Evolutionary conservation across 192 early-diverging fungal species (phyloP).

Genomic region (Phycomyces nitens): DNA sequence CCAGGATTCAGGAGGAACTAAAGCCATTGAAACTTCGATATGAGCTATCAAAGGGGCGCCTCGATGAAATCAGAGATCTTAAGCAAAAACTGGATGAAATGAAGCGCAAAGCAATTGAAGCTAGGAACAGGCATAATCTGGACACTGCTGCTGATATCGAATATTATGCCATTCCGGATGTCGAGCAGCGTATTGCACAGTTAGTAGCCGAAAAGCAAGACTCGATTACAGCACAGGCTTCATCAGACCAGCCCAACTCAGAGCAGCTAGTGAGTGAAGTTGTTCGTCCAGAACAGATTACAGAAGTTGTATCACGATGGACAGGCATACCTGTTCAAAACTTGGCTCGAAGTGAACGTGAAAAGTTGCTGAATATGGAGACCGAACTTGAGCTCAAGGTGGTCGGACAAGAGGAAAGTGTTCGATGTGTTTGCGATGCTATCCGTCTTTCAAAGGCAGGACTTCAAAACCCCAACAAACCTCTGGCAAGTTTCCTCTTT

Average conservation of each 20-base stretch:
- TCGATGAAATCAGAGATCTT: conserved; percentile 81
- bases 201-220: conserved; percentile 60
- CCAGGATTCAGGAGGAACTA: conserved; percentile 75
- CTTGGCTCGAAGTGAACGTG: conserved; percentile 80
- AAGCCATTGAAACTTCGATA: conserved; percentile 84
- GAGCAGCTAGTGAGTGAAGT: conserved; percentile 73
- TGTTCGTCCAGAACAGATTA: conserved; percentile 87
- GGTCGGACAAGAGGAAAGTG: conserved; percentile 67
- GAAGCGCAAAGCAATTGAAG: conserved; percentile 81
- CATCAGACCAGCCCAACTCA: conserved; percentile 25
- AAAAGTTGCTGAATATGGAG: conserved; percentile 74
- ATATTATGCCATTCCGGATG: conserved; percentile 89
- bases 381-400: conserved; percentile 77
- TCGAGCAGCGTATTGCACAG: conserved; percentile 66
- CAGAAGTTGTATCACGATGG: conserved; percentile 90
- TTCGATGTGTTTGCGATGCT: conserved; percentile 65
- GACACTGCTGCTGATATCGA: conserved; percentile 86
- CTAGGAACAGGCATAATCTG: conserved; percentile 76
- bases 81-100: conserved; percentile 85
- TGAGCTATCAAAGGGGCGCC: conserved; percentile 74
- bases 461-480: conserved; percentile 64
- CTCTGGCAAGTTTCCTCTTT: conserved; percentile 76
- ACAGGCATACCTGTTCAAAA: conserved; percentile 92
- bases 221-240: conserved; percentile 52
- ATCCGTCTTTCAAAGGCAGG: conserved; percentile 69